phyloP scores from a whole-genome alignment of 1,284 basidiomycete genomes.

The Malassezia yamatoensis region DNA sequence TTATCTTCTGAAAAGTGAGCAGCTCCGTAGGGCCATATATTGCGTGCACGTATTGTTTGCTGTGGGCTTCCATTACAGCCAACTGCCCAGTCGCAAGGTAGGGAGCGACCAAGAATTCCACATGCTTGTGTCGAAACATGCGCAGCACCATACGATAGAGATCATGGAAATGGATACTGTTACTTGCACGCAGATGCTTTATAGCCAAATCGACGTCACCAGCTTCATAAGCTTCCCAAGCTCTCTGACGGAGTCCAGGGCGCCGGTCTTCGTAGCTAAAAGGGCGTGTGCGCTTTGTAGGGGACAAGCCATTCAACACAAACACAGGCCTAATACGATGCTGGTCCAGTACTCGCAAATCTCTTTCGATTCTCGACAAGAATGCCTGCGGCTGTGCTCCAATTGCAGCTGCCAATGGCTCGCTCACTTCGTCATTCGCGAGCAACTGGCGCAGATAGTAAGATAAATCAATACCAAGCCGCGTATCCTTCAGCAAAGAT shows the following conservation, averaged over 20 bases:
- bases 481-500: constrained; percentile 73
- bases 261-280: constrained; percentile 40
- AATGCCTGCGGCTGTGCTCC: constrained; percentile 71
- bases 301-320: constrained; percentile 67
- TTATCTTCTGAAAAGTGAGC: constrained; percentile 72
- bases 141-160: constrained; percentile 82
- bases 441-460: constrained; percentile 75
- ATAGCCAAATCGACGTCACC: constrained; percentile 66
- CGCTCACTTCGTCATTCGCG: constrained; percentile 63
- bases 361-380: constrained; percentile 66
- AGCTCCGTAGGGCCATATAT: constrained; percentile 84
- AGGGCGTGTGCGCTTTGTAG: constrained; percentile 29
- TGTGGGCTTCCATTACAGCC: constrained; percentile 84
- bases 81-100: constrained; percentile 90
- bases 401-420: constrained; percentile 83
- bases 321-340: constrained; percentile 92
- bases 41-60: constrained; percentile 86
- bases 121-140: constrained; percentile 85
- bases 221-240: constrained; percentile 44
- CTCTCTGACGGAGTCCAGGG: constrained; percentile 29
- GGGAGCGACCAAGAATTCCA: constrained; percentile 91
- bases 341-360: constrained; percentile 80
- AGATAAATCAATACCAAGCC: constrained; percentile 91
- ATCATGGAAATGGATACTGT: constrained; percentile 58
- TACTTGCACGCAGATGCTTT: constrained; percentile 65